These are phyloP conservation scores for Striga asiatica DNA, from an alignment of 257 asterid genomes.

Conservation along the genomic window DNA sequence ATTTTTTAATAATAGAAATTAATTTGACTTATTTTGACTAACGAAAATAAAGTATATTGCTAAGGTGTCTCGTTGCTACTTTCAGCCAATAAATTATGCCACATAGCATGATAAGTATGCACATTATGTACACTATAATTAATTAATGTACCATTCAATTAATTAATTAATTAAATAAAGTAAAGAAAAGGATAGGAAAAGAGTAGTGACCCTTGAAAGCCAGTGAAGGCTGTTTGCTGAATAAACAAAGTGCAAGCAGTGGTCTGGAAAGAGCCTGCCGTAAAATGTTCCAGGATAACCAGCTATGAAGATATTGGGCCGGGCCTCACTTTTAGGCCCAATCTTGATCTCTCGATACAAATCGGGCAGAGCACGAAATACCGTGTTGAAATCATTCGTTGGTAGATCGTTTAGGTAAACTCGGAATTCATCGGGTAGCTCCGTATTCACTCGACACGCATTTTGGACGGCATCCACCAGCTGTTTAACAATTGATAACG, in stretches of 20 bases:
- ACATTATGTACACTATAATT: too few species aligned
- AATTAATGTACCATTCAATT: too few species aligned
- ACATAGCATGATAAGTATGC: too few species aligned
- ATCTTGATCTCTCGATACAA: conserved; percentile 33
- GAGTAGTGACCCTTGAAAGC: conserved; percentile 51
- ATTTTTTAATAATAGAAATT: not conserved
- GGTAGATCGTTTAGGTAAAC: conserved; percentile 77
- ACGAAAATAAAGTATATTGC: too few species aligned
- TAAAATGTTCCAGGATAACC: conserved; percentile 86
- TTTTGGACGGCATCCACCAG: conserved; percentile 32
- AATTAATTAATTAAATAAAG: too few species aligned
- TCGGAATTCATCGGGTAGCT: conserved; percentile 35
- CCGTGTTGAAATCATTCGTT: conserved; percentile 69
- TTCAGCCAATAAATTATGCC: too few species aligned
- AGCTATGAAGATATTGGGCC: conserved; percentile 41
- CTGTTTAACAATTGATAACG: conserved; percentile 52
- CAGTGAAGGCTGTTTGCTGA: conserved; percentile 87
- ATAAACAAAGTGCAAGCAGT: conserved; percentile 56
- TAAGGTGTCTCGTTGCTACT: too few species aligned
- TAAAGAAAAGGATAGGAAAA: not conserved
- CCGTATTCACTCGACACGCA: conserved; percentile 9
- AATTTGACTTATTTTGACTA: not conserved
- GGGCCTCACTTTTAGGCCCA: conserved; percentile 20
- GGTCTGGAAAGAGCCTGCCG: conserved; percentile 71
- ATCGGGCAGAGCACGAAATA: conserved; percentile 71